A percentile compares a stretch with the other conserved stretches of the same genome.
Evolutionary conservation across 176 grass and related monocot species (phyloP).

Genomic region (Tillandsia fasciculata): DNA sequence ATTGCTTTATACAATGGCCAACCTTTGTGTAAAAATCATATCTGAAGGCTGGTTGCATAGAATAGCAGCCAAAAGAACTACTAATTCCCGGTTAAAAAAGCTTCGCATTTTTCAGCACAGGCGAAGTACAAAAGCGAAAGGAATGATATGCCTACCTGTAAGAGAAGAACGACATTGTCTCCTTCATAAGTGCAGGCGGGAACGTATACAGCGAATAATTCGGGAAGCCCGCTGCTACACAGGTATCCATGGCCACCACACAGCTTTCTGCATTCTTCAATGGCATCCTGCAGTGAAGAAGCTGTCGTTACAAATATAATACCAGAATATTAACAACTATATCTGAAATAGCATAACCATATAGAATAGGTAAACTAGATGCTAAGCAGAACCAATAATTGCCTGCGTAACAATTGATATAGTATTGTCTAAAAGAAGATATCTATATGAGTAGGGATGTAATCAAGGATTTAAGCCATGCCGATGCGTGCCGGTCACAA

Average conservation of each 20-base stretch:
- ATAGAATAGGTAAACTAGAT: neutral
- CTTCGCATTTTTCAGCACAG: neutral
- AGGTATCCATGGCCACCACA: conserved; percentile 97
- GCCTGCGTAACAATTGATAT: no score
- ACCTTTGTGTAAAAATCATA: no score
- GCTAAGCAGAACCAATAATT: no score
- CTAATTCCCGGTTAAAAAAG: no score
- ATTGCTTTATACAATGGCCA: no score
- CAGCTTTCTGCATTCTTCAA: conserved; percentile 95
- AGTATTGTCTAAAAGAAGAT: no score
- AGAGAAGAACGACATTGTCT: conserved; percentile 84
- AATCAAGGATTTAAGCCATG: neutral
- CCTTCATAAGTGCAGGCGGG: conserved; percentile 98
- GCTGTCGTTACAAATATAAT: neutral
- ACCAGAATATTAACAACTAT: neutral
- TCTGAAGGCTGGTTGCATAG: no score
- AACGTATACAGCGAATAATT: conserved; percentile 95
- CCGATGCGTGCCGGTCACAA: no score
- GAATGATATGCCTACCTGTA: conserved; percentile 56
- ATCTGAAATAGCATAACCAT: neutral
- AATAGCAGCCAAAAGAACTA: no score
- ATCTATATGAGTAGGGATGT: neutral
- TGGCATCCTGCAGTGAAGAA: conserved; percentile 55
- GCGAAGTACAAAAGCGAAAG: neutral
- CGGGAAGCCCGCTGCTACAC: conserved; percentile 93